Conservation (phyloP, 352 stramenopile species). For the Aphanomyces euteiches region DNA sequence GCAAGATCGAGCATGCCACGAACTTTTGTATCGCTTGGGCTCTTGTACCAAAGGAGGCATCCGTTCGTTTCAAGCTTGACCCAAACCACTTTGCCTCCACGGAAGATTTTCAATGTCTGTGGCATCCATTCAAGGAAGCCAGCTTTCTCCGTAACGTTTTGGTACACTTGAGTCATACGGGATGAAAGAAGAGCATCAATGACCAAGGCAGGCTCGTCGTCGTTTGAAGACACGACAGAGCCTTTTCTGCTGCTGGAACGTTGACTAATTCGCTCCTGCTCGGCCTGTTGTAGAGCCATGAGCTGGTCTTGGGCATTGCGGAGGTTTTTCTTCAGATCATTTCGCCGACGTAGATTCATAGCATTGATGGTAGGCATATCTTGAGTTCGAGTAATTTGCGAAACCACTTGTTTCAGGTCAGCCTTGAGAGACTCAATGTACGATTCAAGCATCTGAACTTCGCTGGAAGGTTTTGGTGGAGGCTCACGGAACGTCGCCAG, state of each 20-base stretch:
- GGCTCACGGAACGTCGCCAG: not conserved
- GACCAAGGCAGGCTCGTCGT: not conserved
- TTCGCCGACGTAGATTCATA: conserved; percentile 16
- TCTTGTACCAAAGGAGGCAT: conserved; percentile 29
- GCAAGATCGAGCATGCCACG: conserved; percentile 24
- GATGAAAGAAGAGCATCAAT: conserved; percentile 7
- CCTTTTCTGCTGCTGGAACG: conserved; percentile 4
- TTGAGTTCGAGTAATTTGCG: conserved; percentile 9
- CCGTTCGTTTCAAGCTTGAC: conserved; percentile 20
- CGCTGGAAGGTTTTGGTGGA: not conserved
- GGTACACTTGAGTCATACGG: conserved; percentile 27
- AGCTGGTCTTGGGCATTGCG: conserved; percentile 21
- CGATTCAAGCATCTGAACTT: conserved; percentile 12
- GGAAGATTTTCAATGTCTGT: conserved; percentile 19
- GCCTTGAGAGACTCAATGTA: conserved; percentile 25
- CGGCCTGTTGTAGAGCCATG: not conserved
- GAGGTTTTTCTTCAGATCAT: conserved; percentile 29
- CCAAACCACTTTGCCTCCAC: conserved; percentile 28
- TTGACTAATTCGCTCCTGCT: no score
- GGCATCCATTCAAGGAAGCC: conserved; percentile 24
- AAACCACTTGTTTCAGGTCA: conserved; percentile 7
- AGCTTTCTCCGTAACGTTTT: conserved; percentile 20
- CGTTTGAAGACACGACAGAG: not conserved
- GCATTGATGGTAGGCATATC: conserved; percentile 1
- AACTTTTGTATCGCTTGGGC: conserved; percentile 5